phyloP scores from a whole-genome alignment of 202 grass and related monocot species.

The Panicum hallii region DNA sequence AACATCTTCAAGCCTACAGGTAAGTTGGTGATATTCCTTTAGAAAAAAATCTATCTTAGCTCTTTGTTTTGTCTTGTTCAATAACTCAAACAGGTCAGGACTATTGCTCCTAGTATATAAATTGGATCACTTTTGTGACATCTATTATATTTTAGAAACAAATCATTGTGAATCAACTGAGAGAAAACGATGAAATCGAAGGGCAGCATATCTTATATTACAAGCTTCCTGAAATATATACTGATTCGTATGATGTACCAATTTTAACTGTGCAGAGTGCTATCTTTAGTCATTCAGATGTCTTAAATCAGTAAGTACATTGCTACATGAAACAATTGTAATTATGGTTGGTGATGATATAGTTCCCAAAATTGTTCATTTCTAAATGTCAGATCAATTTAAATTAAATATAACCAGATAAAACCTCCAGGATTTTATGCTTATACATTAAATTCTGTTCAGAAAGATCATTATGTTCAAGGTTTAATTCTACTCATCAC shows the following conservation, averaged over 20 bases:
- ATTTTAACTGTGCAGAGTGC: background rate
- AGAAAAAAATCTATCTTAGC: background rate
- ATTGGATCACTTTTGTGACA: conserved; percentile 6
- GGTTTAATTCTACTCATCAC: conserved; percentile 27
- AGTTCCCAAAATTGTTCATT: background rate
- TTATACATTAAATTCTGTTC: background rate
- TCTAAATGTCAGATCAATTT: background rate
- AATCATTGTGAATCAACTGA: background rate
- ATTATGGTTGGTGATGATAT: background rate
- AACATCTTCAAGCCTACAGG: conserved; percentile 76
- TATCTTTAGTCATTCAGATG: background rate
- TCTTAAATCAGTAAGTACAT: background rate
- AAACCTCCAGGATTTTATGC: background rate
- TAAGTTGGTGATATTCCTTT: conserved; percentile 22
- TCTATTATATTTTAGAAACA: conserved; percentile 7
- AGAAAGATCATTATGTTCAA: conserved; percentile 4
- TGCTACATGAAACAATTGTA: background rate
- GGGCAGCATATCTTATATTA: background rate
- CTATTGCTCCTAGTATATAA: background rate
- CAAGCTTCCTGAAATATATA: background rate
- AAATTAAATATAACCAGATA: background rate
- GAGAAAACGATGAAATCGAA: background rate
- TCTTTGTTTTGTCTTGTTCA: background rate
- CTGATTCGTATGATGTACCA: background rate
- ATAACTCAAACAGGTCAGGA: background rate